A percentile compares a stretch with the other conserved stretches of the same genome.
Evolutionary conservation across 2,329 filamentous ascomycete genomes (phyloP).

Genomic region (Aureobasidium lini): DNA sequence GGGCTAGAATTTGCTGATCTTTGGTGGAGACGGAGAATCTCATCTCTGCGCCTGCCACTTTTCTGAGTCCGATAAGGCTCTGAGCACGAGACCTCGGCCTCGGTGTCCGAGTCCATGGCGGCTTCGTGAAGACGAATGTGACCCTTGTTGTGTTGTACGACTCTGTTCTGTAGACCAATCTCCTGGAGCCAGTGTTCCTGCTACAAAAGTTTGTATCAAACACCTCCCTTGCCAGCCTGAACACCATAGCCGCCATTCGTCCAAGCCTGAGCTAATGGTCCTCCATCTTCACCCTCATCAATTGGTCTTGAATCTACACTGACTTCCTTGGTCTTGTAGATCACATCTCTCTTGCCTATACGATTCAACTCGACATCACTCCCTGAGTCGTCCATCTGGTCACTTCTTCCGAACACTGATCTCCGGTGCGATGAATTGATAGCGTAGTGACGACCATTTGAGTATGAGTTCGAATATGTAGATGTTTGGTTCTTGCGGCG

Average conservation of each 20-base stretch:
- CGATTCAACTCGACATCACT: slow-evolving; percentile 7
- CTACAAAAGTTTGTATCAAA: background rate
- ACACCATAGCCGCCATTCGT: background rate
- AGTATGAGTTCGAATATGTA: background rate
- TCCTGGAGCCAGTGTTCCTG: background rate
- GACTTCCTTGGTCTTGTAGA: slow-evolving; percentile 5
- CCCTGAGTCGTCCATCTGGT: background rate
- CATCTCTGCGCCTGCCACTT: background rate
- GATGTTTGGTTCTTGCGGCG: background rate
- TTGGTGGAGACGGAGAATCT: too few relatives aligned
- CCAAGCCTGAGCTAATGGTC: background rate
- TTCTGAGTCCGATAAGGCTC: background rate
- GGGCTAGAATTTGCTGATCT: background rate
- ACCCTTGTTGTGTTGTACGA: background rate
- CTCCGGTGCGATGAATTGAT: background rate
- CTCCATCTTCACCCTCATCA: background rate
- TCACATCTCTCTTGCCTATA: background rate
- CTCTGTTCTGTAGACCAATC: background rate
- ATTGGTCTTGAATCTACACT: background rate
- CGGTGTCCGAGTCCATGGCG: too few relatives aligned
- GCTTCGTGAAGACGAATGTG: background rate
- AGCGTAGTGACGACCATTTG: background rate
- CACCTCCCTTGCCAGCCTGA: background rate
- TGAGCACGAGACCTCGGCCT: background rate
- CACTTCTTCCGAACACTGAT: background rate